Evolutionary conservation across 768 basidiomycete genomes (phyloP).

Genomic region (Strobilomyces confusus): DNA sequence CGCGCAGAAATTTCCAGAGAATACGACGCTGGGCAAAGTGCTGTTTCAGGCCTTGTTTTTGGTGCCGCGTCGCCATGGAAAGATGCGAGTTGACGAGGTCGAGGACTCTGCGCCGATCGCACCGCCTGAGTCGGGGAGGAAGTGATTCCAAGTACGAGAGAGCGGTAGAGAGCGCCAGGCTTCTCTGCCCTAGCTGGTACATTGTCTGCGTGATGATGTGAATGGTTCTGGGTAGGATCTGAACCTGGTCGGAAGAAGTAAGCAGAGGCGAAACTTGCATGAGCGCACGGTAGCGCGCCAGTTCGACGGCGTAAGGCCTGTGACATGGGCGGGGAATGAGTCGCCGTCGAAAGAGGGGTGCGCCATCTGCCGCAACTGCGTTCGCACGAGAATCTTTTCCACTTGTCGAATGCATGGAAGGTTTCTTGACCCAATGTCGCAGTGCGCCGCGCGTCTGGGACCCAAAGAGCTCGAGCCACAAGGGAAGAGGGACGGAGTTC

Average conservation of each 20-base stretch:
- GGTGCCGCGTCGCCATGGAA: conserved; percentile 35
- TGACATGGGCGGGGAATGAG: conserved; percentile 16
- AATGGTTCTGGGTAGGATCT: conserved; percentile 41
- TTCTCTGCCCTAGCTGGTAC: conserved; percentile 37
- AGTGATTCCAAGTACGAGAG: conserved; percentile 47
- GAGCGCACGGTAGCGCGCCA: conserved; percentile 35
- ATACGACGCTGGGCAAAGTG: conserved; percentile 43
- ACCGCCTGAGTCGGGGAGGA: conserved; percentile 38
- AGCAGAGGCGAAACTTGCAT: conserved; percentile 41
- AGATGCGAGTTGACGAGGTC: conserved; percentile 47
- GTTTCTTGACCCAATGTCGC: conserved; percentile 14
- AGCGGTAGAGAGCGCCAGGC: conserved; percentile 43
- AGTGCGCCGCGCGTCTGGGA: conserved; percentile 37
- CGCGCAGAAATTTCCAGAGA: conserved; percentile 41
- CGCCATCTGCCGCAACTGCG: not conserved
- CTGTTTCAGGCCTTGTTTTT: conserved; percentile 37
- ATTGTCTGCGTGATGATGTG: conserved; percentile 45
- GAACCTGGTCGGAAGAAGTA: conserved; percentile 29
- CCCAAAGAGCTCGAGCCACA: conserved; percentile 64
- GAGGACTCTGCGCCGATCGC: conserved; percentile 37
- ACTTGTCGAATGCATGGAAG: not conserved
- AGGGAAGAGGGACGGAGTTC: conserved; percentile 35
- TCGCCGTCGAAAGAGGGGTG: conserved; percentile 5
- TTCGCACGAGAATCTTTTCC: not conserved
- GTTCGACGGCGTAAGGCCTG: conserved; percentile 7